phyloP scores from a whole-genome alignment of 2,329 filamentous ascomycete species.

The Cyphellophora attinorum region DNA sequence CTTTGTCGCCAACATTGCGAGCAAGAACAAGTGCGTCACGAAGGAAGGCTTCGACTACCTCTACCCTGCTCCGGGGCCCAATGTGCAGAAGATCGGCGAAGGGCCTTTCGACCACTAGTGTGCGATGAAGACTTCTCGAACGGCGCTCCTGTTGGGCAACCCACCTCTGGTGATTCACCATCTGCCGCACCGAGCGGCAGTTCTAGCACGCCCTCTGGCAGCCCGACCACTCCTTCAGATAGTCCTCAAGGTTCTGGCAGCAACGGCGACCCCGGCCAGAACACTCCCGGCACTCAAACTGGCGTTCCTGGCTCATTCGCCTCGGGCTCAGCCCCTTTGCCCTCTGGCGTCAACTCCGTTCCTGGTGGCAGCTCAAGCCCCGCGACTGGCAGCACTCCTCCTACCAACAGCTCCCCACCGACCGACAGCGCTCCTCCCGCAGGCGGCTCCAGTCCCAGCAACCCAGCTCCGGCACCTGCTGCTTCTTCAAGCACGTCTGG shows the following conservation, averaged over 20 bases:
- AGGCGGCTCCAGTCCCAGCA: neutral
- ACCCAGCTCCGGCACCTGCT: constrained; percentile 4
- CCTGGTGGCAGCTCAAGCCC: neutral
- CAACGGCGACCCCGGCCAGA: too few species aligned
- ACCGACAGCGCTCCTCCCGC: constrained; percentile 3
- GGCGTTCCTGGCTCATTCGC: constrained; percentile 8
- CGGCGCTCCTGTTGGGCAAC: constrained; percentile 14
- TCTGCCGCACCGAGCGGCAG: constrained; percentile 3
- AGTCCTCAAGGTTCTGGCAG: too few species aligned
- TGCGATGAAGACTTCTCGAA: too few species aligned
- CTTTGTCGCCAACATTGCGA: constrained; percentile 61
- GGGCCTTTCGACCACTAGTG: constrained; percentile 14
- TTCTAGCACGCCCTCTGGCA: too few species aligned
- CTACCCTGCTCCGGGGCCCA: constrained; percentile 60
- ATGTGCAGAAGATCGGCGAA: constrained; percentile 31
- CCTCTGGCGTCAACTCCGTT: neutral
- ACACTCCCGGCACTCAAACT: neutral
- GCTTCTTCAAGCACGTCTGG: constrained; percentile 7
- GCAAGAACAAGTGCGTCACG: constrained; percentile 45
- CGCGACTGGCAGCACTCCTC: constrained; percentile 2
- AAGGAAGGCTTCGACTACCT: constrained; percentile 45
- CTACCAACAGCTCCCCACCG: constrained; percentile 5
- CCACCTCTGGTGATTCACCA: constrained; percentile 6
- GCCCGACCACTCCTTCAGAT: too few species aligned
- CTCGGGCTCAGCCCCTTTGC: constrained; percentile 6